These are phyloP conservation scores for Talinum fruticosum DNA, from an alignment of 148 eudicot species.

Conservation along the genomic window DNA sequence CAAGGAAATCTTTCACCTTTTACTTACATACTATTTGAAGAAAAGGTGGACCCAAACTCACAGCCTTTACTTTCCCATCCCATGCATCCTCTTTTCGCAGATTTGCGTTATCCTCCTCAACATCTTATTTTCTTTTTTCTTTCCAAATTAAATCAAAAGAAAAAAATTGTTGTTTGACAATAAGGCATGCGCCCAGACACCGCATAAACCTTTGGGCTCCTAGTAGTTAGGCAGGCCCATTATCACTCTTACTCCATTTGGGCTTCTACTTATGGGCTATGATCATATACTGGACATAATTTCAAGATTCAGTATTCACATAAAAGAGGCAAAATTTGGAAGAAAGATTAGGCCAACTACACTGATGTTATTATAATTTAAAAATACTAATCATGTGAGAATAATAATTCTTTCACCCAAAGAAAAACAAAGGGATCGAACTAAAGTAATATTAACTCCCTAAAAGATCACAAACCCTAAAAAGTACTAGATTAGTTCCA, in stretches of 20 bases:
- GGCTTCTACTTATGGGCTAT: no score
- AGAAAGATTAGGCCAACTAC: not conserved
- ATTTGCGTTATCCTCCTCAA: constrained; percentile 1
- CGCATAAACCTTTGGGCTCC: no score
- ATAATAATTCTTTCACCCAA: not conserved
- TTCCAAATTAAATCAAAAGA: no score
- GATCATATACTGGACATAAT: no score
- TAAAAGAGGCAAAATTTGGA: no score
- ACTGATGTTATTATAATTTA: not conserved
- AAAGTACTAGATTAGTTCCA: not conserved
- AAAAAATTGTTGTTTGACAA: no score
- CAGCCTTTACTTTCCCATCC: not conserved
- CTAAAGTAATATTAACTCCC: not conserved
- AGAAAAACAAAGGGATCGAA: no score
- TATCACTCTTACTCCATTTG: no score
- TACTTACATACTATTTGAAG: not conserved
- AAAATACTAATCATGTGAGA: not conserved
- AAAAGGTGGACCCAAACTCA: not conserved
- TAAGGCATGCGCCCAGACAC: no score
- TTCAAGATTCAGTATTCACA: no score
- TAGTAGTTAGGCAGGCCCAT: no score
- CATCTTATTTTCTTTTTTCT: not conserved
- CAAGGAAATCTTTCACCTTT: not conserved
- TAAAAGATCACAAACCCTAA: not conserved
- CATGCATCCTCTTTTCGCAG: not conserved